Base-by-base conservation (phyloP, 2,329 filamentous ascomycete genomes). In the Colletotrichum acutatum region DNA sequence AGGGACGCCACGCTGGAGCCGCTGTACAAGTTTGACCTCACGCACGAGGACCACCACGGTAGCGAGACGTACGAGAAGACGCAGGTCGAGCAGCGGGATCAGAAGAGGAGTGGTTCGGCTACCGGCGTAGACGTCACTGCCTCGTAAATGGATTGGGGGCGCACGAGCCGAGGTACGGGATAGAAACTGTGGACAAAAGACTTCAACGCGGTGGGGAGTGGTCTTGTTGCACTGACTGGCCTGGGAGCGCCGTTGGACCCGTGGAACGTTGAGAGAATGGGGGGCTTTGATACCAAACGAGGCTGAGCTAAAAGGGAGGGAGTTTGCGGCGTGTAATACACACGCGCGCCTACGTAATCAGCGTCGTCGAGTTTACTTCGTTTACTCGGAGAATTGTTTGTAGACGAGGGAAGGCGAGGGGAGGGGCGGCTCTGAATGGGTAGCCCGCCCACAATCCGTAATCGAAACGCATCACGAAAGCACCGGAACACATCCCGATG, bases 11-110 rank as follows among this genome's bases (percentile, higher is more conserved):
- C 77, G n/a, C 78, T 86, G 24, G 79, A 84, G 74, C 84, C 84
- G 22, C 76, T 86, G 19, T 86, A 86, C 76, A 81, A 81, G 58
- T 80, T 85, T 32, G 83, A 84, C 57, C 78, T 82, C 28, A 78
- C 77, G 24, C 66, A 71, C 56, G 66, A 72, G 56, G 80, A 81
- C 28, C 79, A 81, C 46, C 28, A 54, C 46, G 61, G 16, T 11
- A 79, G 81, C 58, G 79, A 80, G 57, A 76, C 69, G 24, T 82
- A 82, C 68, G 83, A 84, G 72, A 84, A 85, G 76, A 77, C 80
- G 5, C 81, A 76, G 74, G 78, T 83, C 12, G 83, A 84, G 74
- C 75, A 84, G 67, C 84, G 85, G 72, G 82, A 83, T 61, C 42
- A 49, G 42, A 74, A 61, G 54, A 72, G 64, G 71, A 49, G 62